Percentiles rank a stretch among this genome's conserved stretches.
These are phyloP conservation scores for Eucalyptus decipiens DNA, from an alignment of 345 rosid species.

Conservation along the genomic window DNA sequence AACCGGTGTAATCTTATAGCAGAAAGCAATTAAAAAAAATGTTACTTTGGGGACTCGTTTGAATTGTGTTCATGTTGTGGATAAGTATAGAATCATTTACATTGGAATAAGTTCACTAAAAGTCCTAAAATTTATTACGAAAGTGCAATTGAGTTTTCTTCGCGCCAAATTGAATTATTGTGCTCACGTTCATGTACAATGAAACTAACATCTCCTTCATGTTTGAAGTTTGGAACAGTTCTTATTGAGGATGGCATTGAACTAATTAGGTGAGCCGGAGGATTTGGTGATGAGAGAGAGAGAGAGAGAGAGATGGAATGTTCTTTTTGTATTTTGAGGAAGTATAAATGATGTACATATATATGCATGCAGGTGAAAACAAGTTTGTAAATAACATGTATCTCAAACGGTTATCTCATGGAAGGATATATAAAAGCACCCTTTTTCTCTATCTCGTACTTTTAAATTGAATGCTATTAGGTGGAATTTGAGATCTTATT, in stretches of 20 bases:
- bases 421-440: no score
- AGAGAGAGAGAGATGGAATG: no score
- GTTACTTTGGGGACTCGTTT: neutral
- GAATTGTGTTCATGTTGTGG: neutral
- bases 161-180: neutral
- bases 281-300: no score
- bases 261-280: neutral
- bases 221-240: neutral
- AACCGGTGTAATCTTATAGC: neutral
- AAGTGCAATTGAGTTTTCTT: neutral
- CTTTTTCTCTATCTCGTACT: no score
- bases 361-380: no score
- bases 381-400: no score
- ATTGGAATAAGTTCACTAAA: fast-evolving
- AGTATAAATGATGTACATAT: no score
- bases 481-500: no score
- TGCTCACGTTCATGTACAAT: neutral
- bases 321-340: no score
- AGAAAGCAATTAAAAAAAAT: neutral
- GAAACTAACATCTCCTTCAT: slow-evolving; percentile 1
- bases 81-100: neutral
- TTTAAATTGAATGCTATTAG: no score
- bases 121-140: no score
- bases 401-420: no score
- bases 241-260: neutral